Evolutionary conservation across 1,139 yeast species (phyloP), one percentile per base, ranked within the genome.

Genomic region (Hansenula sp.): DNA sequence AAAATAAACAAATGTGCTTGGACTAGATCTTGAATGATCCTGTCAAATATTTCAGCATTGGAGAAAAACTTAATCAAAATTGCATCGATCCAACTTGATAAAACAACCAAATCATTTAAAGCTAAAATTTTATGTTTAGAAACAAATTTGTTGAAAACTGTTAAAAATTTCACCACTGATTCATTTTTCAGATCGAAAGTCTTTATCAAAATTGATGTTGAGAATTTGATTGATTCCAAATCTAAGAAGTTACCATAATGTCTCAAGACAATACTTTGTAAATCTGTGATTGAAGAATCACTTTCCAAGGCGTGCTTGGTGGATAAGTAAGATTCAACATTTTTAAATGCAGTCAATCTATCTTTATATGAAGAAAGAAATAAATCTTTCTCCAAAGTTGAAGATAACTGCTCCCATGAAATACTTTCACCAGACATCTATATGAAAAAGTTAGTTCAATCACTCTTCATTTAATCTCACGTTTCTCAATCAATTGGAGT

Each of bases 241-340:
- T 80, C 85, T 44, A 71, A 72, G 51, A 81, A 78, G 54, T 72
- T 74, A 48, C 71, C 68, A 55, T 68, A 74, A 29, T 81, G 75
- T 42, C 64, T 63, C 47, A 79, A 66, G 39, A 77, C 54, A 12
- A 57, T 43, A 16, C 61, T 51, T 40, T 66, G 55, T 21, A 61
- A 30, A 57, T 65, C 36, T 46, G 57, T 40, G 45, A 57, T 33
- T 52, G 60, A 48, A 52, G 57, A 32, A 51, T 50, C 47, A 12
- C 12, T 46, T 28, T 36, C 45, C 44, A 42, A 40, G 44, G 3
- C 10, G 12, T 35, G 10, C 34, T 47, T 49, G 51, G 35, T 60
- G 45, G 19, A 52, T 50, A 43, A 53, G 45, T 47, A 72, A 54
- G 13, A 58, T 55, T n/a, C 66, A 58, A 46, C 25, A 12, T 40